Percentiles rank a stretch among this genome's conserved stretches.
Conservation (phyloP, 1,284 basidiomycete genomes). For the Meira nashicola region DNA sequence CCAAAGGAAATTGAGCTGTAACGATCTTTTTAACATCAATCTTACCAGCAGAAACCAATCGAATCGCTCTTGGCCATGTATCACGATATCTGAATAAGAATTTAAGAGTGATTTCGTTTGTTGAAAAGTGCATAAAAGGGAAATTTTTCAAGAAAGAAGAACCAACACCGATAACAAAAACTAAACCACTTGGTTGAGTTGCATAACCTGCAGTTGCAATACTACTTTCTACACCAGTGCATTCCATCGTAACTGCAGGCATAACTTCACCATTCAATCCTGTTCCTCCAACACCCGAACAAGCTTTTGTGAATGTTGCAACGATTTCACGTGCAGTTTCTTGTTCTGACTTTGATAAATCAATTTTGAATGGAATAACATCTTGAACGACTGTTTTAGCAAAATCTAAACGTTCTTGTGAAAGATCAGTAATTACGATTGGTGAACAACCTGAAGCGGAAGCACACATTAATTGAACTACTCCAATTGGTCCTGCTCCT, state of each 20-base stretch:
- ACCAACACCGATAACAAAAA: slow-evolving; percentile 60
- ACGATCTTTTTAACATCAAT: slow-evolving; percentile 83
- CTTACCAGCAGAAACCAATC: slow-evolving; percentile 70
- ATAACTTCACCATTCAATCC: slow-evolving; percentile 27
- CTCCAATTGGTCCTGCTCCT: slow-evolving; percentile 57
- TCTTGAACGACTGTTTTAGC: slow-evolving; percentile 57
- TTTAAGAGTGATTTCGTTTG: slow-evolving; percentile 59
- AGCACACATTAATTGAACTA: slow-evolving; percentile 58
- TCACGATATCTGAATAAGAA: slow-evolving; percentile 54
- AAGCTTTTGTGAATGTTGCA: slow-evolving; percentile 30
- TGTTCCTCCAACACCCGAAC: slow-evolving; percentile 21
- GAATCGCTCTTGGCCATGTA: slow-evolving; percentile 60
- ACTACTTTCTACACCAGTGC: slow-evolving; percentile 80
- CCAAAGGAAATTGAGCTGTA: slow-evolving; percentile 73
- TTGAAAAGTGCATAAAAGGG: slow-evolving; percentile 58
- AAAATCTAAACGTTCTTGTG: slow-evolving; percentile 57
- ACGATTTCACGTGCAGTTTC: slow-evolving; percentile 37
- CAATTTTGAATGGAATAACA: slow-evolving; percentile 51
- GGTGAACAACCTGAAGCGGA: slow-evolving; percentile 59
- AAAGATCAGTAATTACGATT: slow-evolving; percentile 59
- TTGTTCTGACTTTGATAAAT: slow-evolving; percentile 20
- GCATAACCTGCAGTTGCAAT: slow-evolving; percentile 66
- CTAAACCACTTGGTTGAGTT: slow-evolving; percentile 56
- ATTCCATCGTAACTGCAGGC: slow-evolving; percentile 60
- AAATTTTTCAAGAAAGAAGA: slow-evolving; percentile 43